Conservation (phyloP, 176 grass and related monocot species). For the Avena atlantica region DNA sequence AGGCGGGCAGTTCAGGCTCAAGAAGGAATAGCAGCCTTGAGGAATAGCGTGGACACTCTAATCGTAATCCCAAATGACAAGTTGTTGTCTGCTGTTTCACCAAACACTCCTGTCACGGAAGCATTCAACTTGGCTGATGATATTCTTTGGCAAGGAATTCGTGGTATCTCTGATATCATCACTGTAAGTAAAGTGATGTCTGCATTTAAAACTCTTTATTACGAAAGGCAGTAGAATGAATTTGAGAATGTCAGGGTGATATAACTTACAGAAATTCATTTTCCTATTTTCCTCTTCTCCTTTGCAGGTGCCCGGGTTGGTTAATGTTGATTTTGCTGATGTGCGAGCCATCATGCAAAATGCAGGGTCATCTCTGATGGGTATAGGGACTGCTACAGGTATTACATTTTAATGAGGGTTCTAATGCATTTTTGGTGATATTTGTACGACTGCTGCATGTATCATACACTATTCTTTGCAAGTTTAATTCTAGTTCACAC, state of each 20-base stretch:
- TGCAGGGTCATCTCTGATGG: conserved; percentile 99
- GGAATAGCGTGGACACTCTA: conserved; percentile 86
- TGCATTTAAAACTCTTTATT: neutral
- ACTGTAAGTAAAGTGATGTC: conserved; percentile 56
- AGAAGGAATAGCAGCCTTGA: conserved; percentile 82
- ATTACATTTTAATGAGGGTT: conserved; percentile 27
- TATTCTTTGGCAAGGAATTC: conserved; percentile 87
- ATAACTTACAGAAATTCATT: neutral
- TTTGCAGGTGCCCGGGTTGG: conserved; percentile 88
- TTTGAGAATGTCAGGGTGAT: neutral
- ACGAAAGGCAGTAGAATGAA: conserved; percentile 2
- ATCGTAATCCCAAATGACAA: conserved; percentile 98
- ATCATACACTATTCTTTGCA: neutral
- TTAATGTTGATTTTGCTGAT: conserved; percentile 99
- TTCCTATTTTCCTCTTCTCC: neutral
- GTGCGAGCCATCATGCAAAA: conserved; percentile 93
- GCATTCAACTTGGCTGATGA: conserved; percentile 93
- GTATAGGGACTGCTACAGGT: conserved; percentile 98
- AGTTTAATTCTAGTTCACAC: conserved; percentile 18
- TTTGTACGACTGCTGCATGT: neutral
- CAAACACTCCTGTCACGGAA: conserved; percentile 84
- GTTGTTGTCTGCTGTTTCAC: conserved; percentile 79
- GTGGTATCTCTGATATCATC: conserved; percentile 96
- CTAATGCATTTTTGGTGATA: neutral
- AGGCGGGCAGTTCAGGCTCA: conserved; percentile 85